A percentile compares a stretch with the other conserved stretches of the same genome.
Conservation (phyloP, 129 eudicot species). For the Lactuca saligna region DNA sequence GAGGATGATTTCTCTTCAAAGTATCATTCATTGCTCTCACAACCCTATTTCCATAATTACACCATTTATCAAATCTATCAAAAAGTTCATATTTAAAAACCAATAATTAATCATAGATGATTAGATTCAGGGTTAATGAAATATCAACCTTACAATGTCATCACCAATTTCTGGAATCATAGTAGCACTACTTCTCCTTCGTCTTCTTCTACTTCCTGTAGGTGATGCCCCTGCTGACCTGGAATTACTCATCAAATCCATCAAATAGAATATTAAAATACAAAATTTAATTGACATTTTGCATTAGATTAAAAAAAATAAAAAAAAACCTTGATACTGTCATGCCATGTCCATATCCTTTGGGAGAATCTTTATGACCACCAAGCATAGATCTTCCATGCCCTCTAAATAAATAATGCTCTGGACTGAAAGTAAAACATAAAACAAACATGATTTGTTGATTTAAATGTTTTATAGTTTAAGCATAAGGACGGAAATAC, state of each 20-base stretch:
- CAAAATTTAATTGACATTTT: background rate
- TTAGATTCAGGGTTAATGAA: conserved; percentile 7
- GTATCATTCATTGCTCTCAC: conserved; percentile 83
- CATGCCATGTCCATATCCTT: conserved; percentile 46
- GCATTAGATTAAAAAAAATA: background rate
- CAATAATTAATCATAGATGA: background rate
- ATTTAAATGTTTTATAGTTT: background rate
- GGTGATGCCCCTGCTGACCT: conserved; percentile 92
- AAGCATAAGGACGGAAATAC: background rate
- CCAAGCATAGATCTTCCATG: conserved; percentile 81
- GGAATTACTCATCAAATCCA: conserved; percentile 23
- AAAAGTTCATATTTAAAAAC: background rate
- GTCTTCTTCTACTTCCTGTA: conserved; percentile 56
- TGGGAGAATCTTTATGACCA: conserved; percentile 54
- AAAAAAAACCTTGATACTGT: conserved; percentile 60
- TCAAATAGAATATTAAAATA: background rate
- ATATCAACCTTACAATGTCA: conserved; percentile 74
- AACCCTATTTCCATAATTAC: conserved; percentile 45
- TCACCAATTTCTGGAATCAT: conserved; percentile 88
- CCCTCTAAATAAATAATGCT: conserved; percentile 64
- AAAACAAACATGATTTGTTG: conserved; percentile 6
- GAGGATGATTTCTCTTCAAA: conserved; percentile 57
- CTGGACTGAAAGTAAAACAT: conserved; percentile 59
- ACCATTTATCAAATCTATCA: background rate
- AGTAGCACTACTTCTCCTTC: conserved; percentile 62